A percentile compares a stretch with the other conserved stretches of the same genome.
phyloP scores from a whole-genome alignment of 2,329 filamentous ascomycete species.

The Tolypocladium capitatum region DNA sequence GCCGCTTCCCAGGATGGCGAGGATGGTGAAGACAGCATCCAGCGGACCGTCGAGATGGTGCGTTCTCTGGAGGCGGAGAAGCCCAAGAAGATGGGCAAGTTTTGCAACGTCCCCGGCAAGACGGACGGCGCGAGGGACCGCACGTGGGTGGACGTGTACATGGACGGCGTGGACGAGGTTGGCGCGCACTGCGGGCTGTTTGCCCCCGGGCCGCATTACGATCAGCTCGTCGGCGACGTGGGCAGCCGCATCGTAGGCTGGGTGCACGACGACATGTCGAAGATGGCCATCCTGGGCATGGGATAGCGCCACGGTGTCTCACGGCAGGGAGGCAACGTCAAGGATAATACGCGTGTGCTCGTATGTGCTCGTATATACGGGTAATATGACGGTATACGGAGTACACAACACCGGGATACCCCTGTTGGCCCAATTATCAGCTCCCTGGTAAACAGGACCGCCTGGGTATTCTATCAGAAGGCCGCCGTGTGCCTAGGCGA shows the following conservation, averaged over 20 bases:
- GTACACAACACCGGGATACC: neutral
- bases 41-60: neutral
- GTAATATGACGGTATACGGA: neutral
- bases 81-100: slow-evolving; percentile 52
- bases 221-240: slow-evolving; percentile 63
- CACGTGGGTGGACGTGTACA: slow-evolving; percentile 66
- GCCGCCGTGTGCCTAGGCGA: neutral
- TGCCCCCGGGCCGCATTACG: slow-evolving; percentile 59
- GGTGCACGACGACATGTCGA: slow-evolving; percentile 49
- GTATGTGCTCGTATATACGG: no score
- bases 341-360: no score
- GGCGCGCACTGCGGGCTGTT: slow-evolving; percentile 77
- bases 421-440: neutral
- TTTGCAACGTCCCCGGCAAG: slow-evolving; percentile 58
- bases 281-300: slow-evolving; percentile 22
- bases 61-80: slow-evolving; percentile 6
- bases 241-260: slow-evolving; percentile 53
- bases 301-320: neutral
- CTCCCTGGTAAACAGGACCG: neutral
- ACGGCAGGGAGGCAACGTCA: neutral
- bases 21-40: neutral
- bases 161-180: slow-evolving; percentile 76
- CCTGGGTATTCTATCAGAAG: neutral
- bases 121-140: slow-evolving; percentile 45
- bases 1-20: neutral